Conservation (phyloP, 371 early-diverging fungal species). For the Mucor saturninus region DNA sequence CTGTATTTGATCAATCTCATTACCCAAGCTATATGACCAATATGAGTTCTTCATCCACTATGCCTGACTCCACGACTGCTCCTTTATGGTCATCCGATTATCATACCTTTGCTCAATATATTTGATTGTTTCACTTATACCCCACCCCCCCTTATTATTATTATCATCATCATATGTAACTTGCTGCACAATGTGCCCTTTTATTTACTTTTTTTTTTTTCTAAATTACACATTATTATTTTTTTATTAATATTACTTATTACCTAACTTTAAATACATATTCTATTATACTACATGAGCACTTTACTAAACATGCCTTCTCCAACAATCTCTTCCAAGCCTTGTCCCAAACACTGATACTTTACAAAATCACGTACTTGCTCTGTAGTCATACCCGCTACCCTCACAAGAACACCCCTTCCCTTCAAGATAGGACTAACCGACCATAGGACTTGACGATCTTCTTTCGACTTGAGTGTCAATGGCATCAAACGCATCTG, state of each 20-base stretch:
- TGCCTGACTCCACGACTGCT: background rate
- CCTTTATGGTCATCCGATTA: constrained; percentile 6
- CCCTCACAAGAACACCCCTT: constrained; percentile 43
- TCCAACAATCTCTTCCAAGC: constrained; percentile 38
- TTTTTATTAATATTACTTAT: constrained; percentile 4
- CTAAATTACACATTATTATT: constrained; percentile 3
- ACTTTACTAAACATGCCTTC: constrained; percentile 52
- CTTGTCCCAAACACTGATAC: constrained; percentile 35
- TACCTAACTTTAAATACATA: background rate
- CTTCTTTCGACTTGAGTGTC: constrained; percentile 25
- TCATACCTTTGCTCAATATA: constrained; percentile 20
- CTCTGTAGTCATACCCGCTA: constrained; percentile 53
- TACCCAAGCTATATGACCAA: background rate
- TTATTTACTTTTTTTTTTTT: constrained; percentile 5
- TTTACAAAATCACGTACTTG: constrained; percentile 54
- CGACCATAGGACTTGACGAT: constrained; percentile 43
- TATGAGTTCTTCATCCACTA: background rate
- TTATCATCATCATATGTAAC: background rate
- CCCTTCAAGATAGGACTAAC: constrained; percentile 37
- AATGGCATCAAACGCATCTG: constrained; percentile 36
- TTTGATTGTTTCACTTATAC: background rate
- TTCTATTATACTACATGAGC: constrained; percentile 28
- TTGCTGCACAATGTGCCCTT: background rate
- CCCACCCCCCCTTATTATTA: background rate
- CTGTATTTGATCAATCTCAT: constrained; percentile 1